Conservation (phyloP, 2,329 filamentous ascomycete species). For the Fusarium redolens region DNA sequence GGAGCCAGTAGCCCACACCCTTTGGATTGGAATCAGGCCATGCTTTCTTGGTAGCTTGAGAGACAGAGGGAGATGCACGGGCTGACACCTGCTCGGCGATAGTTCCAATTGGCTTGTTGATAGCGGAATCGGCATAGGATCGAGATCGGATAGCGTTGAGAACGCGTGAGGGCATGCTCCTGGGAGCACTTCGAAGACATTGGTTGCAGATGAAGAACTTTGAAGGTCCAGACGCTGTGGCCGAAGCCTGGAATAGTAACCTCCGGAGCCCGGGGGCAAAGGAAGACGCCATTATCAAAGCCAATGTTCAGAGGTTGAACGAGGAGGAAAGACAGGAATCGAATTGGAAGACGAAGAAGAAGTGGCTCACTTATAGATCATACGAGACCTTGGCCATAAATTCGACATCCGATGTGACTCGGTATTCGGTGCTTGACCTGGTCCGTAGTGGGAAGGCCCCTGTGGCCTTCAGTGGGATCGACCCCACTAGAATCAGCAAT, state of each 20-base stretch:
- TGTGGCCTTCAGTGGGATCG: neutral
- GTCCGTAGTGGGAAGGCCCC: slow-evolving; percentile 15
- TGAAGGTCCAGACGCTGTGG: slow-evolving; percentile 46
- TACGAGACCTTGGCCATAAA: slow-evolving; percentile 32
- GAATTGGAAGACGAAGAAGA: slow-evolving; percentile 13
- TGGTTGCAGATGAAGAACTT: slow-evolving; percentile 61
- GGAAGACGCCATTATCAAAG: slow-evolving; percentile 55
- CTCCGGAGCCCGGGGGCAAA: slow-evolving; percentile 57
- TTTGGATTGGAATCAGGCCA: slow-evolving; percentile 76
- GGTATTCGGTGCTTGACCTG: slow-evolving; percentile 30
- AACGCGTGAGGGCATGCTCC: slow-evolving; percentile 52
- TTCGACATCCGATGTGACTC: slow-evolving; percentile 38
- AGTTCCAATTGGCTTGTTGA: slow-evolving; percentile 44
- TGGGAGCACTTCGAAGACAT: slow-evolving; percentile 55
- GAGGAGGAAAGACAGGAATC: neutral
- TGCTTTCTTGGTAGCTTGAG: slow-evolving; percentile 49
- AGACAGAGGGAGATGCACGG: slow-evolving; percentile 36
- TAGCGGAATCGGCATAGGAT: slow-evolving; percentile 51
- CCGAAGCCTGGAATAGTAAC: slow-evolving; percentile 52
- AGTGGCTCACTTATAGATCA: slow-evolving; percentile 33
- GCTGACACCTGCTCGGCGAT: slow-evolving; percentile 44
- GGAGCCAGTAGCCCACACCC: slow-evolving; percentile 88
- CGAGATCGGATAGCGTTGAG: slow-evolving; percentile 55
- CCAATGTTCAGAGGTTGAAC: slow-evolving; percentile 27
- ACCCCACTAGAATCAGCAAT: slow-evolving; percentile 31